A percentile compares a stretch with the other conserved stretches of the same genome.
Evolutionary conservation across 1,284 basidiomycete genomes (phyloP).

Genomic region (Boletus mariae): DNA sequence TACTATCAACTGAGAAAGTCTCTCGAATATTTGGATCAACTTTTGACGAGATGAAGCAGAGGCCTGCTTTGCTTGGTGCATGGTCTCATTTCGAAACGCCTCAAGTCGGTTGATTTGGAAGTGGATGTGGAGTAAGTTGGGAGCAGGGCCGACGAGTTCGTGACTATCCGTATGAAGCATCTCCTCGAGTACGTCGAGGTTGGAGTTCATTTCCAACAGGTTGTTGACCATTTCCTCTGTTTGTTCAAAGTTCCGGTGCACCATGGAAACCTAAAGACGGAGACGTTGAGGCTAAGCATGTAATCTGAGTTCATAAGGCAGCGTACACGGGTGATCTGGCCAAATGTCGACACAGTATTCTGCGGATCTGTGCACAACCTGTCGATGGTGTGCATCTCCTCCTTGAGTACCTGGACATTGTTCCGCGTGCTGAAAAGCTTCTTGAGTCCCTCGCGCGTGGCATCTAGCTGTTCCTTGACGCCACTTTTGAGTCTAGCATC

Average conservation of each 20-base stretch:
- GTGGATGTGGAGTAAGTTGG: constrained; percentile 88
- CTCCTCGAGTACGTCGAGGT: constrained; percentile 75
- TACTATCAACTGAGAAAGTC: constrained; percentile 77
- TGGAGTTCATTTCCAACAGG: constrained; percentile 83
- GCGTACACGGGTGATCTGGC: constrained; percentile 87
- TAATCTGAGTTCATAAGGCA: neutral
- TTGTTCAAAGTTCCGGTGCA: constrained; percentile 93
- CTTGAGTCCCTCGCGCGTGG: constrained; percentile 85
- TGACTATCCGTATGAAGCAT: constrained; percentile 75
- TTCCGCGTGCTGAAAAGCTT: constrained; percentile 81
- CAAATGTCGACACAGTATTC: constrained; percentile 75
- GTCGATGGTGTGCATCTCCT: constrained; percentile 90
- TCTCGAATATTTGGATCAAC: constrained; percentile 80
- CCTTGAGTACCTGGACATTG: constrained; percentile 84
- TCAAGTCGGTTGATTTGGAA: constrained; percentile 89
- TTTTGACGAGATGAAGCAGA: constrained; percentile 67
- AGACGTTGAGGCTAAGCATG: constrained; percentile 5
- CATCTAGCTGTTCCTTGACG: constrained; percentile 91
- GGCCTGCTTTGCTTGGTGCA: constrained; percentile 88
- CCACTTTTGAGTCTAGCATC: constrained; percentile 90
- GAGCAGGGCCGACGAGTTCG: constrained; percentile 77
- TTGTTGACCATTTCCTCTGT: constrained; percentile 96
- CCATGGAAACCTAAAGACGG: constrained; percentile 78
- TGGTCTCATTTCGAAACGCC: constrained; percentile 88
- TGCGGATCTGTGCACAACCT: constrained; percentile 73